Evolutionary conservation across 2,329 filamentous ascomycete species (phyloP), one percentile per base, ranked within the genome.

Genomic region (Botrytis squamosa): DNA sequence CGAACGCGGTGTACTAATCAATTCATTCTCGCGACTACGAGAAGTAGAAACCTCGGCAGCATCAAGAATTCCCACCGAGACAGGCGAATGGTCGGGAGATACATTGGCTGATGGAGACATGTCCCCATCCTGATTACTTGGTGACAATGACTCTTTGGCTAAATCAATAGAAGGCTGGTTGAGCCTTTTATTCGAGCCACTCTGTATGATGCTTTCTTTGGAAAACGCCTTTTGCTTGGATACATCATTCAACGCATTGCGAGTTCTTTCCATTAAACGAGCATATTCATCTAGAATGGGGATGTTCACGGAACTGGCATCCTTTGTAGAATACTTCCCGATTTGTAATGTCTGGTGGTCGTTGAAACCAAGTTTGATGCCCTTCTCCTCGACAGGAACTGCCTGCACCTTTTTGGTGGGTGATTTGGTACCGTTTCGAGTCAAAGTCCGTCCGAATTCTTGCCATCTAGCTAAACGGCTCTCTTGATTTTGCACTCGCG

Each of bases 401-500:
- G 59, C 8, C 49, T 55, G 65, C 25, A 70, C 59, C 75, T 81
- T 40, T 75, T 75, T 73, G 29, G 82, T 83, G 5, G 72, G 68
- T 36, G 77, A 75, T 40, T 75, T 75, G 16, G 73, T 59, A 29
- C 49, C 66, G 38, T 71, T 70, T 38, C 76, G 78, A 18, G 74
- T 74, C 14, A 81, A 70, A 20, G 70, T 77, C 76, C 85, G 83
- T 75, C 88, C 85, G 75, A 94, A 93, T n/a, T 85, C 85, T 77
- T 91, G 87, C 94, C 94, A 97, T 81, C 87, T 90, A 70, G 88
- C 86, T 42, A 97, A 82, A 57, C 94, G 88, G 63, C 87, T 86
- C 71, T 88, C 87, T 78, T 97, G 94, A 10, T 87, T 84, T 62
- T 85, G 84, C 0, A 96, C 88, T 22, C 93, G 88, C 33, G 83